These are phyloP conservation scores for Cyphellophora attinorum DNA, from an alignment of 2,329 filamentous ascomycete species.

Conservation along the genomic window DNA sequence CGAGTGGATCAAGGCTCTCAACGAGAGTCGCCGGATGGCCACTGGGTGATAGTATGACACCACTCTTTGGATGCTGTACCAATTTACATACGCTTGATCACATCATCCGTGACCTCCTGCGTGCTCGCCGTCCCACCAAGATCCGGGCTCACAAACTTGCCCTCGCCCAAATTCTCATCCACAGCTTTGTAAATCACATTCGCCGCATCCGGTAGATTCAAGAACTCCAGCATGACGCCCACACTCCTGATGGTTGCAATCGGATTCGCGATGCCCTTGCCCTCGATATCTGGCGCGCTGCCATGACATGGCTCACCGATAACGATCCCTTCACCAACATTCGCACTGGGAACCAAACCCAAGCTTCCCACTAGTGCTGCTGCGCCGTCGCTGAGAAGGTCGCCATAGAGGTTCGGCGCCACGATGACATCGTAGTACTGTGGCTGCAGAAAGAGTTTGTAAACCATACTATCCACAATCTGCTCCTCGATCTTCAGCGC, in stretches of 20 bases:
- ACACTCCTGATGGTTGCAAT: conserved; percentile 88
- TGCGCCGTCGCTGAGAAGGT: conserved; percentile 91
- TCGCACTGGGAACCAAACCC: conserved; percentile 87
- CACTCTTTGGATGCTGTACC: background rate
- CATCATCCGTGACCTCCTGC: conserved; percentile 76
- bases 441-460: conserved; percentile 97
- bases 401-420: conserved; percentile 92
- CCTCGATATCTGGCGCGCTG: conserved; percentile 90
- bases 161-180: conserved; percentile 80
- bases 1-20: no score
- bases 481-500: conserved; percentile 76
- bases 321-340: conserved; percentile 87
- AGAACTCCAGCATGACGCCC: conserved; percentile 92
- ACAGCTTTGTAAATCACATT: conserved; percentile 86
- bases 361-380: conserved; percentile 87
- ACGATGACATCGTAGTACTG: conserved; percentile 95
- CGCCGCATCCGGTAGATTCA: conserved; percentile 77
- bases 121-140: conserved; percentile 81
- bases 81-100: conserved; percentile 66
- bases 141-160: conserved; percentile 74
- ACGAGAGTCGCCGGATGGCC: no score
- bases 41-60: no score
- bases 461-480: conserved; percentile 98
- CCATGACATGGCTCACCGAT: conserved; percentile 98
- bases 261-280: conserved; percentile 85